These are phyloP conservation scores for Pulveroboletus frians DNA, from an alignment of 768 basidiomycete genomes.

Conservation along the genomic window DNA sequence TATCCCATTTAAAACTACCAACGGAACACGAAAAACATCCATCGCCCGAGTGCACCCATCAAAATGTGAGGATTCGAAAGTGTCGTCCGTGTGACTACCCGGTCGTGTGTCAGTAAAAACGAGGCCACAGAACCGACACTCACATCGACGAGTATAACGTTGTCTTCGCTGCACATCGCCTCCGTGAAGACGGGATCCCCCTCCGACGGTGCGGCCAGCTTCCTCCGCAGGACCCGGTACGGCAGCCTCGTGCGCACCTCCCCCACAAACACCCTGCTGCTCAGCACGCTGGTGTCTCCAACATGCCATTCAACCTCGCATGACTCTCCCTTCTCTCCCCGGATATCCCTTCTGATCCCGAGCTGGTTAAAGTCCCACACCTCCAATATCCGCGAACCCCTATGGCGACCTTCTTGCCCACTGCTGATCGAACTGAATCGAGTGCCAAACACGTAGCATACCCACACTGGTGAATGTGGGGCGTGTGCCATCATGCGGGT, in stretches of 20 bases:
- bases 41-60: background rate
- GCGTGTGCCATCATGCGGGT: conserved; percentile 39
- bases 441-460: conserved; percentile 53
- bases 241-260: conserved; percentile 44
- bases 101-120: background rate
- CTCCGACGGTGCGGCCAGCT: conserved; percentile 10
- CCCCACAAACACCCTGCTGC: conserved; percentile 35
- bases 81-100: conserved; percentile 19
- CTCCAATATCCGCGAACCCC: conserved; percentile 25
- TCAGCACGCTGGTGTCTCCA: conserved; percentile 24
- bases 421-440: conserved; percentile 34
- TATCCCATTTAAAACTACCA: background rate
- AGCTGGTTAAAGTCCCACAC: conserved; percentile 52
- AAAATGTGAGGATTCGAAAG: conserved; percentile 31
- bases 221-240: conserved; percentile 35
- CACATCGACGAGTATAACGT: conserved; percentile 48
- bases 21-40: background rate
- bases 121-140: background rate
- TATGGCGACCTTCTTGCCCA: conserved; percentile 8
- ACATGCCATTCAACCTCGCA: conserved; percentile 21
- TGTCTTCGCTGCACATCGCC: conserved; percentile 56
- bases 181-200: conserved; percentile 16
- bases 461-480: conserved; percentile 44
- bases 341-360: conserved; percentile 29
- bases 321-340: conserved; percentile 1